A percentile compares a stretch with the other conserved stretches of the same genome.
These are phyloP conservation scores for Pythium utonaiense DNA, from an alignment of 352 stramenopile species.

Conservation along the genomic window DNA sequence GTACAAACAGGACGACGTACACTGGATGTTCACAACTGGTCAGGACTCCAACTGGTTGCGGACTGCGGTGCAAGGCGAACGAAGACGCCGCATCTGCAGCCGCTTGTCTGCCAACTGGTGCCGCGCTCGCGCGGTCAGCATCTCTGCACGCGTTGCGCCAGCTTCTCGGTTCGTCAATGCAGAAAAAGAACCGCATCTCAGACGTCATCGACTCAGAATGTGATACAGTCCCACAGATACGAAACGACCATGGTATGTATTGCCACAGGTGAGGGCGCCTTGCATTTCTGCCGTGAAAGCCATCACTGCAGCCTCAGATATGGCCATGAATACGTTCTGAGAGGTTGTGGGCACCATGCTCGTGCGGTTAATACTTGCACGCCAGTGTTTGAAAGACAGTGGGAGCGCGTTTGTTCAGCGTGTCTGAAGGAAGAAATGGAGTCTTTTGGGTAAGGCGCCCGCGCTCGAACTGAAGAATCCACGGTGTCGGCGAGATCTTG, in stretches of 20 bases:
- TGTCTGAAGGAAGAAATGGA: background rate
- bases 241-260: background rate
- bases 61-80: too few relatives aligned
- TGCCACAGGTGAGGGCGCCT: background rate
- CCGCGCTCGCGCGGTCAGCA: background rate
- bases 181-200: background rate
- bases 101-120: background rate
- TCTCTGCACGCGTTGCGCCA: background rate
- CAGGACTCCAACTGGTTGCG: too few relatives aligned
- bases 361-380: background rate
- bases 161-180: background rate
- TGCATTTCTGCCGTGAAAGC: too few relatives aligned
- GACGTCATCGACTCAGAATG: background rate
- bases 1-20: too few relatives aligned
- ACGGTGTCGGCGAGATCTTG: too few relatives aligned
- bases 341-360: background rate
- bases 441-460: background rate
- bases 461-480: too few relatives aligned
- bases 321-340: background rate
- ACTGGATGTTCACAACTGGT: too few relatives aligned
- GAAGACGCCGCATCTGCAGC: background rate
- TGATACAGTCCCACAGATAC: background rate
- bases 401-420: background rate
- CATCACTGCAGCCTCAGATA: background rate
- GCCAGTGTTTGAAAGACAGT: background rate